A percentile compares a stretch with the other conserved stretches of the same genome.
Conservation (phyloP, 129 eudicot species). For the Helichrysum umbraculigerum region DNA sequence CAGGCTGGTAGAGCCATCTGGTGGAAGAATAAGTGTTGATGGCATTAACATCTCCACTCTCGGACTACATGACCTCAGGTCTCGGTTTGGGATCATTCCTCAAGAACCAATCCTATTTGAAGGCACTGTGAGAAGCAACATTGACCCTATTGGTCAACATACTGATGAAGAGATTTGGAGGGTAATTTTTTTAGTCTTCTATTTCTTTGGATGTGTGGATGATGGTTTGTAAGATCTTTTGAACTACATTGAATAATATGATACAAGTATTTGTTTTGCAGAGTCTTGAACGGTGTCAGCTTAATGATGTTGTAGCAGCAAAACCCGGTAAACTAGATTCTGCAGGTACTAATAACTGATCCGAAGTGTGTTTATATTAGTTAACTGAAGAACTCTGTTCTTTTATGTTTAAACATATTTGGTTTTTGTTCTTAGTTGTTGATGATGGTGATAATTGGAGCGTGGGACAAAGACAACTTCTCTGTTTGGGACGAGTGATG, state of each 20-base stretch:
- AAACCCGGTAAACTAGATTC: constrained; percentile 87
- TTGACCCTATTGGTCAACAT: constrained; percentile 74
- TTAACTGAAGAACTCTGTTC: no score
- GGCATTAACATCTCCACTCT: constrained; percentile 60
- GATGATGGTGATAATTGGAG: constrained; percentile 94
- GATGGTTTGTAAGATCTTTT: neutral
- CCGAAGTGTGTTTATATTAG: no score
- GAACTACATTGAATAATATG: neutral
- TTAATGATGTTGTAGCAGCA: constrained; percentile 75
- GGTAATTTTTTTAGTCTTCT: constrained; percentile 33
- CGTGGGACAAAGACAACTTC: constrained; percentile 91
- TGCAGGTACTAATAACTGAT: constrained; percentile 44
- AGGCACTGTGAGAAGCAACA: constrained; percentile 88
- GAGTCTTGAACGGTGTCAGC: constrained; percentile 94
- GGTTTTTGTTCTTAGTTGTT: constrained; percentile 42
- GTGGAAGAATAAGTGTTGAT: constrained; percentile 68
- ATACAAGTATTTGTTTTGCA: constrained; percentile 28
- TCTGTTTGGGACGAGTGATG: constrained; percentile 85
- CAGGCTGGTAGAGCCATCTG: constrained; percentile 80
- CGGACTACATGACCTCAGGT: constrained; percentile 86
- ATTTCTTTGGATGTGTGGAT: neutral
- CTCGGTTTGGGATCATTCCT: constrained; percentile 90
- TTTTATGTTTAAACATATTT: constrained; percentile 1
- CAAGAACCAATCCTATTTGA: constrained; percentile 90
- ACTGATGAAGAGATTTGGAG: constrained; percentile 89